phyloP scores from a whole-genome alignment of 2,329 filamentous ascomycete species.

The Thelonectria blattea region DNA sequence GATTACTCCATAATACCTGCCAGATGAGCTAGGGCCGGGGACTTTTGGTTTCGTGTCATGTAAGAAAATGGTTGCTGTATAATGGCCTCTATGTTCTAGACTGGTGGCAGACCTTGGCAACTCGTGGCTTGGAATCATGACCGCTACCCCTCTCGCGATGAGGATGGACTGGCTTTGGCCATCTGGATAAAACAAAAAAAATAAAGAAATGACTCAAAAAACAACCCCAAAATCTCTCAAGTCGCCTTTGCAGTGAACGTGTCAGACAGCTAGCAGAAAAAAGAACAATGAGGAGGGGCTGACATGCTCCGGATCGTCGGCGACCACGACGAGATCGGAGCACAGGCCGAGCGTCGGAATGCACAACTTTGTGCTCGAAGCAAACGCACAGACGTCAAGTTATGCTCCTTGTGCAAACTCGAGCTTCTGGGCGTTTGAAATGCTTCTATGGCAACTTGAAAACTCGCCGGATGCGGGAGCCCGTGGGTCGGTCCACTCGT shows the following conservation, averaged over 20 bases:
- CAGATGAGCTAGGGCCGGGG: neutral
- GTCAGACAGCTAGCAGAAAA: neutral
- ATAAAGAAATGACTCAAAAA: too few relatives aligned
- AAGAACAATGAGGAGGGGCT: neutral
- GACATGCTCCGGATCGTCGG: neutral
- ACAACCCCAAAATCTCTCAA: too few relatives aligned
- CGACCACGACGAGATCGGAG: neutral
- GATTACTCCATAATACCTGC: neutral
- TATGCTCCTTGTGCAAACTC: neutral
- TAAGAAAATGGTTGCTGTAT: neutral
- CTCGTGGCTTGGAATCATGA: neutral
- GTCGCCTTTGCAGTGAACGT: neutral
- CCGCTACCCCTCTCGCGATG: neutral
- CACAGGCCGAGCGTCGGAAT: neutral
- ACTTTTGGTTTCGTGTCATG: neutral
- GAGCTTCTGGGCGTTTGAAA: conserved; percentile 10
- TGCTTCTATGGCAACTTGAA: neutral
- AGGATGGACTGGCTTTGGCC: neutral
- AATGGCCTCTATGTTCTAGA: neutral
- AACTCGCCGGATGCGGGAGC: neutral
- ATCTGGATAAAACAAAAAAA: neutral
- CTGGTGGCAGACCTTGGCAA: neutral
- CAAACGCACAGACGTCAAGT: neutral
- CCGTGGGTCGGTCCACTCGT: neutral
- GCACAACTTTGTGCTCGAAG: neutral